phyloP scores from a whole-genome alignment of 2,329 filamentous ascomycete genomes.

The Fusarium circinatum region DNA sequence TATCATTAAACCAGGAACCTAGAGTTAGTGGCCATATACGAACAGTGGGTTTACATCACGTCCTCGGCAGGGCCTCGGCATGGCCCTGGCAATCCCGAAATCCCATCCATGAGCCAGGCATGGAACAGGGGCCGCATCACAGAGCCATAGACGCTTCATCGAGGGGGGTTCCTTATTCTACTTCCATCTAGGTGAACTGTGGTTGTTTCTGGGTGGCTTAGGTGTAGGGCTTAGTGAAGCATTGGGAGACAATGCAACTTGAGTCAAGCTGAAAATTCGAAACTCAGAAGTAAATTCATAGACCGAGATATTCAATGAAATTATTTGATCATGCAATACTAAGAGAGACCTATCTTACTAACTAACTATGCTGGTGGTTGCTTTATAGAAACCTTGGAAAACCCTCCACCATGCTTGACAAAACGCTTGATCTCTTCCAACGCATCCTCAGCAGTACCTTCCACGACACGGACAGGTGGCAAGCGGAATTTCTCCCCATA shows the following conservation, averaged over 20 bases:
- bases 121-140: fast-evolving
- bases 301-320: fast-evolving
- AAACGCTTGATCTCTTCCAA: background rate
- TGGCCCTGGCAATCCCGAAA: background rate
- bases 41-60: fast-evolving
- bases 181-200: fast-evolving
- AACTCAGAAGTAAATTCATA: fast-evolving
- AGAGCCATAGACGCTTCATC: fast-evolving
- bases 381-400: background rate
- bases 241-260: too few relatives aligned
- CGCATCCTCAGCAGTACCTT: background rate
- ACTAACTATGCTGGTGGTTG: background rate
- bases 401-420: background rate
- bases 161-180: fast-evolving
- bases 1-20: fast-evolving
- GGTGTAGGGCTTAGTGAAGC: fast-evolving
- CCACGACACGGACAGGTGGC: background rate
- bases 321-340: fast-evolving
- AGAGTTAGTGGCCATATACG: background rate
- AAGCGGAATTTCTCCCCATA: background rate
- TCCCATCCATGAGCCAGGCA: fast-evolving
- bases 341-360: too few relatives aligned
- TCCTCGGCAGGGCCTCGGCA: background rate
- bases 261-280: background rate
- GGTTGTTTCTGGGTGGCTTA: fast-evolving